Base-by-base conservation (phyloP, 148 eudicot genomes). In the Fagopyrum tataricum region DNA sequence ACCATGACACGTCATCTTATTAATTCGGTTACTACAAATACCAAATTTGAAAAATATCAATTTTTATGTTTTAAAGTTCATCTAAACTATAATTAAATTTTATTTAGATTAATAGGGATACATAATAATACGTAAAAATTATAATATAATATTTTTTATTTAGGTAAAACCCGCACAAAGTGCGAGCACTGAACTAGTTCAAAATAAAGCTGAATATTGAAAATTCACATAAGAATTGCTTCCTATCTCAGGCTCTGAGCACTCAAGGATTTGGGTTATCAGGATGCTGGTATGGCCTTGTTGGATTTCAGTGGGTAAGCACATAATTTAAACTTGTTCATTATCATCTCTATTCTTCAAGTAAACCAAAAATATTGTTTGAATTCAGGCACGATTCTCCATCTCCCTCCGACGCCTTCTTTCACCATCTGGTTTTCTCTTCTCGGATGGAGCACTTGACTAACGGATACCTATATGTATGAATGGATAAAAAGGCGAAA, bases 251-350 rank as follows among this genome's bases (percentile, higher is more conserved):
- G 93, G 53, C 84, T 24, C 75, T 88, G 74, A 87, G 76, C 85
- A 79, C 73, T 51, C 84, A 73, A 77, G 93, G 91, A 74, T 80
- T 77, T 41, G 93, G 90, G 56, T 77, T 89, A 79, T 49, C 82
- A 5, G 89, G 89, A 70, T 87, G 88, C 77, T 91, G 92, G 97
- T 76, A 76, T 62, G 86, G 87, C 26, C 97, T 93, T 8, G 90
- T 89, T 42, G 91, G 85, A 69, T 91, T 88, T 78, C 96, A 89
- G 77, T 91, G 89, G 89, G 91, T 89, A 85, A 81, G 21, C 37
- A 31, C 37, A 31, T 31, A 31, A 6, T 31, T 14, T 44, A 17
- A 55, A 64, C 1, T 23, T 18, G n/a, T 37, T 37, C 68, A 5
- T 14, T 64, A 2, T 10, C 21, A 56, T 56, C 10, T 8, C 21